Percentiles rank a stretch among this genome's conserved stretches.
Conservation (phyloP, 2,329 filamentous ascomycete species). For the Diaporthe citrichinensis region DNA sequence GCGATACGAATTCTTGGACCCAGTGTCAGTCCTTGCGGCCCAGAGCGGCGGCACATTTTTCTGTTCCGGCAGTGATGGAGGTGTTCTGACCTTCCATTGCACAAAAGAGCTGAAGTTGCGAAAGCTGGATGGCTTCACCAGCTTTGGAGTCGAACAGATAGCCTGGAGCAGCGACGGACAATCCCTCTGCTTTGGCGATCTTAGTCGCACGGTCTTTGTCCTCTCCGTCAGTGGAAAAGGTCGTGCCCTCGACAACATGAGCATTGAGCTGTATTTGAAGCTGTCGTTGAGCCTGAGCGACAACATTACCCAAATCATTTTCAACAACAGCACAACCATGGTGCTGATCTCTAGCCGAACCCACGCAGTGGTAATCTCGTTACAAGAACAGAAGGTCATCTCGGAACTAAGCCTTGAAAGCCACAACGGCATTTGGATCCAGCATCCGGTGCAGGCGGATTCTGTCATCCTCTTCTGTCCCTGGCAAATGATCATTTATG, state of each 20-base stretch:
- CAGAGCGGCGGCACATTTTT: not conserved
- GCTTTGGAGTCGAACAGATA: not conserved
- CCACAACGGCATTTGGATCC: not conserved
- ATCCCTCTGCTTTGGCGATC: not conserved
- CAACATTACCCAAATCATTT: not conserved
- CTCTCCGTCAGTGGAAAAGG: not conserved
- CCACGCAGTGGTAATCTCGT: not conserved
- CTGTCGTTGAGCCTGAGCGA: not conserved
- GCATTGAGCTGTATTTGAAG: not conserved
- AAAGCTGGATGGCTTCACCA: not conserved
- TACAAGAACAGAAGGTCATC: not conserved
- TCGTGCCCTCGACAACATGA: not conserved
- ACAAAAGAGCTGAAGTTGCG: not conserved
- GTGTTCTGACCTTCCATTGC: not conserved
- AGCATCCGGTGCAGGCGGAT: not conserved
- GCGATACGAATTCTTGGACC: not conserved
- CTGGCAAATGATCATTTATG: not conserved
- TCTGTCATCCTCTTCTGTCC: not conserved
- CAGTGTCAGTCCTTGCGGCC: not conserved
- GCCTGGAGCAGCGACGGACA: not conserved
- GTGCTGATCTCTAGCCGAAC: not conserved
- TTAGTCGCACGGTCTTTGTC: not conserved
- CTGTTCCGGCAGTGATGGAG: not conserved
- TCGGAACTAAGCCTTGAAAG: not conserved
- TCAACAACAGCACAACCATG: not conserved